Evolutionary conservation across 2,329 filamentous ascomycete species (phyloP), one percentile per base, ranked within the genome.

Genomic region (Hymenoscyphus albidus): DNA sequence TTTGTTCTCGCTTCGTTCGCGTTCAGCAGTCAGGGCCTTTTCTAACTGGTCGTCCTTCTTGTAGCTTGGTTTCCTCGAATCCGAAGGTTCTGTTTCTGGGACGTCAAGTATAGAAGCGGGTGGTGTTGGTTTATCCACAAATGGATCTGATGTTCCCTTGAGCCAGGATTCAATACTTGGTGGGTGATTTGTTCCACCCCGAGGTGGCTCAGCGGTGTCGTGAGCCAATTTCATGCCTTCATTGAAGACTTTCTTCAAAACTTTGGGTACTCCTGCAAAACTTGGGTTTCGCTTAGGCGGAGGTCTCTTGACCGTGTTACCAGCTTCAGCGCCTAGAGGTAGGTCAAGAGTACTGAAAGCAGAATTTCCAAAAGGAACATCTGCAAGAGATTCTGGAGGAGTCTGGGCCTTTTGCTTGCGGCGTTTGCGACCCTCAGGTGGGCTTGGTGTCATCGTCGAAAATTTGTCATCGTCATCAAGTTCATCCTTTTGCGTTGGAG

Each of bases 101-200:
- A 67, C 44, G 63, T 74, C 65, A 75, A 79, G 13, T 74, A 71
- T 27, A 74, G 64, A 64, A 16, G 62, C 59, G 16, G 69, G 58
- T 2, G 74, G 55, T 42, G 48, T 64, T 51, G 73, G 67, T 12
- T 71, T 68, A 16, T 88, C 85, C 2, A 87, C 79, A 71, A 87
- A 87, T 3, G 86, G 85, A 69, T 88, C 86, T 14, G 87, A 81
- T 0, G 86, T 89, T 27, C 79, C 81, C 70, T 83, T 85, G 32
- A 89, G 77, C 86, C 86, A 89, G 27, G 82, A 87, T 72, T 89
- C 86, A 62, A 89, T 89, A 70, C 82, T 88, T 0, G 82, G 83
- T 5, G 86, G 86, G 55, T 85, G 82, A 65, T 88, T 88, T 2
- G 77, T 76, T 1, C 79, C 76, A 7, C 81, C 80, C 58, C 81